Base-by-base conservation (phyloP, 345 rosid species). In the Schrenkiella parvula region DNA sequence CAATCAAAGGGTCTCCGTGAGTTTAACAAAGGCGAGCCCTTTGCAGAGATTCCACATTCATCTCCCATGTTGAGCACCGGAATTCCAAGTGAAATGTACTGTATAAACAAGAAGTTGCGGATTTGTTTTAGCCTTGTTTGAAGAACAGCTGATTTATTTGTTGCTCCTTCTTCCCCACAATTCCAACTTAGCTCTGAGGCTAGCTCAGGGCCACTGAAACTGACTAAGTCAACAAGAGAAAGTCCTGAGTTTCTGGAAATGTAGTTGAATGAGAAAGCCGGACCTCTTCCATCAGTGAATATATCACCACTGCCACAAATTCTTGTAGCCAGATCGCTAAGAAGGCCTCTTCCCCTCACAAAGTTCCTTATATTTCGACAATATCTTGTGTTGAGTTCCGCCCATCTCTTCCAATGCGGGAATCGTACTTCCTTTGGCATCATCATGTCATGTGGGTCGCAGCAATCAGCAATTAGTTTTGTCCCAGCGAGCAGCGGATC, bases 51-150 rank as follows among this genome's bases (percentile, higher is more conserved):
- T 70, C 99, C 97, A 42, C 91, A 91, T 76, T 95, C 97, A 75
- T 91, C 99, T 64, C 99, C 99, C 96, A 87, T 87, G 83, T 88
- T 89, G 52, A 95, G 95, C 59, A 89, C 82, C 0, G 99, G 99
- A 58, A 88, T 77, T 23, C 97, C 99, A 2, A 87, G 80, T 1
- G 99, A 91, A 68, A 89, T 68, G 75, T 72, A 91, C 51, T 88
- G 77, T 65, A 88, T 73, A 59, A 95, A 89, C 75, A 95, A 79
- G 78, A 84, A 89, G 76, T 89, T 95, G 0, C 95, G 95, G 23
- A 87, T 85, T 77, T 95, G 97, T 55, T 91, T 91, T 37, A 95
- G 85, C 66, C 96, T 78, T 79, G 83, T 87, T 80, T 89, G 95
- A 43, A 95, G 95, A 66, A 95, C 84, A 37, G 74, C 77, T 29